These are phyloP conservation scores for Cladophialophora immunda DNA, from an alignment of 2,329 filamentous ascomycete species.

Conservation along the genomic window DNA sequence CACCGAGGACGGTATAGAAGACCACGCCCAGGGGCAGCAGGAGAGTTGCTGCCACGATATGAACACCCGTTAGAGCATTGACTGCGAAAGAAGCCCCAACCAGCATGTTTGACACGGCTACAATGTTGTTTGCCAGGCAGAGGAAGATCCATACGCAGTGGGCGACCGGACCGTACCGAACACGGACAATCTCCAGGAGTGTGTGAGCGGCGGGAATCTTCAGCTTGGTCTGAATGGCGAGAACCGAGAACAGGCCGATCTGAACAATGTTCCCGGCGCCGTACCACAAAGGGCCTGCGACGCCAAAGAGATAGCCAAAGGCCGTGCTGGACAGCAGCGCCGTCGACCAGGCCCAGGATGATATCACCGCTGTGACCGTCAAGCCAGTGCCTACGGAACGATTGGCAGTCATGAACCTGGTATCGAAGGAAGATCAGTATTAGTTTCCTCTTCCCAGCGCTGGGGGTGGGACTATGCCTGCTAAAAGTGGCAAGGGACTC, in stretches of 20 bases:
- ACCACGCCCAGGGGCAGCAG: conserved; percentile 80
- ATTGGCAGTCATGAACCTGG: conserved; percentile 87
- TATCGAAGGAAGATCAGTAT: too few relatives aligned
- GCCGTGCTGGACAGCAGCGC: conserved; percentile 70
- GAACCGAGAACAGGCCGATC: conserved; percentile 84
- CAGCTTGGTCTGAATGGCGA: conserved; percentile 59
- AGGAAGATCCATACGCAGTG: conserved; percentile 53
- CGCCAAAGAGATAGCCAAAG: conserved; percentile 79
- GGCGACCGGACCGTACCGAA: conserved; percentile 56
- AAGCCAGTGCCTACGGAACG: conserved; percentile 87
- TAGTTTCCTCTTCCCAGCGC: conserved; percentile 55
- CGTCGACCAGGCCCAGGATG: conserved; percentile 77
- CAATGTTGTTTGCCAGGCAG: conserved; percentile 52
- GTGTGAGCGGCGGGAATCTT: conserved; percentile 61
- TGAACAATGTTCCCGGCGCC: conserved; percentile 79
- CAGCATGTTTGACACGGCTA: conserved; percentile 56
- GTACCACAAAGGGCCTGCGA: conserved; percentile 71
- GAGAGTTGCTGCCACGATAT: conserved; percentile 76
- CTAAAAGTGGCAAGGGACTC: neutral
- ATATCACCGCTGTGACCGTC: conserved; percentile 85
- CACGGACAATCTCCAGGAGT: conserved; percentile 58
- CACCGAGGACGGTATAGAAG: conserved; percentile 57
- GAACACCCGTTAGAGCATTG: conserved; percentile 75
- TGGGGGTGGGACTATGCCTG: neutral
- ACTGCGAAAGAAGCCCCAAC: conserved; percentile 79